Conservation (phyloP, 176 grass and related monocot genomes). For the Oryza brachyantha region DNA sequence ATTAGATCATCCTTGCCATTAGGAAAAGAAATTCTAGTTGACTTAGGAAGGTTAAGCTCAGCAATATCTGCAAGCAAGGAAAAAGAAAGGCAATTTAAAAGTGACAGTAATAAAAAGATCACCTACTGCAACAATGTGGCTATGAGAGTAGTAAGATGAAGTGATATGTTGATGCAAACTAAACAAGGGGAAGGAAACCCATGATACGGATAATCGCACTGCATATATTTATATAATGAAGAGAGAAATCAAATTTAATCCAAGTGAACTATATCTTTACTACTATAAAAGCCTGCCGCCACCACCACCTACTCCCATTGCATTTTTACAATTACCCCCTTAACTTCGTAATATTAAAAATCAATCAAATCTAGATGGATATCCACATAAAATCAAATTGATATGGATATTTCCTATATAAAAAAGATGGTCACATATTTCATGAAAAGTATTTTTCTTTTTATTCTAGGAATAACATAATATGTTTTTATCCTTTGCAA, state of each 20-base stretch:
- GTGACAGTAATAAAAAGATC: conserved; percentile 1
- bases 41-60: conserved; percentile 71
- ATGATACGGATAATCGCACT: neutral
- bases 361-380: too few species aligned
- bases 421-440: too few species aligned
- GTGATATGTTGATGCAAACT: neutral
- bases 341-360: too few species aligned
- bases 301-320: too few species aligned
- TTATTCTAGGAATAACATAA: too few species aligned
- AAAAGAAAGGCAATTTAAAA: neutral
- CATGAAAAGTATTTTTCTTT: too few species aligned
- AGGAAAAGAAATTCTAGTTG: conserved; percentile 60
- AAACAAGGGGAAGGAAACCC: neutral
- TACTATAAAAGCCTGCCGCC: too few species aligned
- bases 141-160: neutral
- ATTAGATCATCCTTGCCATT: conserved; percentile 89
- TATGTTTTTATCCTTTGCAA: too few species aligned
- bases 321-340: too few species aligned
- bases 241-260: neutral
- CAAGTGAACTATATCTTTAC: neutral
- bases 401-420: too few species aligned
- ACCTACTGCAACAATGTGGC: neutral
- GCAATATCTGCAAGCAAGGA: conserved; percentile 51
- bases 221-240: neutral
- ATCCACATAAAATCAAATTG: too few species aligned